Base-by-base conservation (phyloP, 2,329 filamentous ascomycete genomes). In the Neofusicoccum laricinum region DNA sequence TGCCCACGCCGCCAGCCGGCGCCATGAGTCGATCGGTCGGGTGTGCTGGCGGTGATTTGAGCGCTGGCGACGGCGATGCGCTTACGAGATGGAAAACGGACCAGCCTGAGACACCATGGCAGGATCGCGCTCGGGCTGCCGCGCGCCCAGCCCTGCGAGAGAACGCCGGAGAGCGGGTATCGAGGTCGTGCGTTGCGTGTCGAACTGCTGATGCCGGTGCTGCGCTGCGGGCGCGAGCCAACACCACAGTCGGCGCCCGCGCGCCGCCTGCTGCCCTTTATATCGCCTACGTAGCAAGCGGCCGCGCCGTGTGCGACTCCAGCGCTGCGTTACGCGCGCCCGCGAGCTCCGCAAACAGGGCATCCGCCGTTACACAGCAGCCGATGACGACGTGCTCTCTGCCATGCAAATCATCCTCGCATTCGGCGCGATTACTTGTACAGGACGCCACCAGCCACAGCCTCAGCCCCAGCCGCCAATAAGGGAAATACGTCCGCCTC, bases 341-440 rank as follows among this genome's bases (percentile, higher is more conserved):
- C 40, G 21, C 36, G 14, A 30, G 2, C 34, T 2, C 8, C 38
- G 53, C 40, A 48, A 59, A 59, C 55, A 46, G 30, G 55, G 55
- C 41, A 59, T 7, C 25, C 12, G n/a, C 32, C 55, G 55, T 59
- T 59, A 46, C 55, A 59, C 55, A 59, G 32, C 55, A 59, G 55
- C 40, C 53, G 55, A 59, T 59, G 55, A 59, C 55, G 55, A 59
- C 55, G 55, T 59, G n/a, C 41, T 32, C 21, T 48, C 21, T 41
- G 41, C 43, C 14, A 59, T 21, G 55, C 55, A 45, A 59, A 46
- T 59, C 55, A 48, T 45, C 55, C 8, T 58, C 36, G 40, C 30
- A 46, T 34, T 57, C 55, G 55, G 55, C 55, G 55, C 55, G 41
- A 59, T 59, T 59, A 59, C 55, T 59, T 58, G 17, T 59, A 59